phyloP scores from a whole-genome alignment of 441 rosid genomes.

The Theobroma grandiflorum region DNA sequence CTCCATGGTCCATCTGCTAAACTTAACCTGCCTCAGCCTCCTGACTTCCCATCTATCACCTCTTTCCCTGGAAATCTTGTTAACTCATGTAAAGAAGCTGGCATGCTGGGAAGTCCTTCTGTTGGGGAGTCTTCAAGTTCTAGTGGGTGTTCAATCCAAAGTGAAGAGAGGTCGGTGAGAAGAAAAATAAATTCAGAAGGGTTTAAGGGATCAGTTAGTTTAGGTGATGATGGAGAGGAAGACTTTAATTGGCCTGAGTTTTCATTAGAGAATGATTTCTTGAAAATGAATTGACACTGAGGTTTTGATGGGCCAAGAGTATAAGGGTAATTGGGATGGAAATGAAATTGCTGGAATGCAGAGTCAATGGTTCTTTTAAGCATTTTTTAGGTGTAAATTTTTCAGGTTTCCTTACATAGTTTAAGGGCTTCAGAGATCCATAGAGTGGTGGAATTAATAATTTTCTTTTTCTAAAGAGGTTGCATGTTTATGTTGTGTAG shows the following conservation, averaged over 20 bases:
- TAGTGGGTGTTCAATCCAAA: neutral
- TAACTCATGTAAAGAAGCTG: neutral
- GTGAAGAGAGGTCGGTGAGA: conserved; percentile 6
- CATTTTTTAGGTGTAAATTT: neutral
- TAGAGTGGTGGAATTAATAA: neutral
- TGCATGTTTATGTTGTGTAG: no score
- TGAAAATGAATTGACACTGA: conserved; percentile 44
- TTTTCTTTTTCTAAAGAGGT: no score
- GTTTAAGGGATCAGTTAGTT: conserved; percentile 22
- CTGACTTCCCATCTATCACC: neutral
- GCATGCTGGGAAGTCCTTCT: neutral
- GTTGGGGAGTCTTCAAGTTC: conserved; percentile 2
- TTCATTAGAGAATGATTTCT: conserved; percentile 37
- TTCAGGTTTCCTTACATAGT: neutral
- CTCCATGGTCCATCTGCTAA: conserved; percentile 77
- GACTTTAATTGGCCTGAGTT: conserved; percentile 26
- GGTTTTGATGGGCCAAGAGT: conserved; percentile 41
- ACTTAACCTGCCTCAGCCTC: conserved; percentile 63
- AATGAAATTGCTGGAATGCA: conserved; percentile 31
- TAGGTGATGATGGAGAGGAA: conserved; percentile 17
- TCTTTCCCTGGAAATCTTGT: neutral
- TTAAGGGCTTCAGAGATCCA: neutral
- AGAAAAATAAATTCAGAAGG: conserved; percentile 30
- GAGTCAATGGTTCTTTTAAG: conserved; percentile 39
- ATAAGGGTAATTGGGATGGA: conserved; percentile 32